Evolutionary conservation across 148 eudicot genomes (phyloP).

Genomic region (Rhododendron mucronatum): DNA sequence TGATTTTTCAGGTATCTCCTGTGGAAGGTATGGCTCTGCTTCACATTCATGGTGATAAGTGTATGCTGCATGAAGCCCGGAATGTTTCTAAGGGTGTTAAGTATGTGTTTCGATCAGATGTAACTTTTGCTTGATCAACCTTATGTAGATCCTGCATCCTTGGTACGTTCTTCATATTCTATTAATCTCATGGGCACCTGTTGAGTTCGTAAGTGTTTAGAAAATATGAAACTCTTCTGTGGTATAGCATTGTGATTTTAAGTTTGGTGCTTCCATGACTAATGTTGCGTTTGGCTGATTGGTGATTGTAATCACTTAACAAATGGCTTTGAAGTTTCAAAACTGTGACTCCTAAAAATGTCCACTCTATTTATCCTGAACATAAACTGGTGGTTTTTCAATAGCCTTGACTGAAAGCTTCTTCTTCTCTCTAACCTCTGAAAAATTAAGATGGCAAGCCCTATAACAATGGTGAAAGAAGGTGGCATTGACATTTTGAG

Average conservation of each 20-base stretch:
- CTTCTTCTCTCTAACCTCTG: constrained; percentile 1
- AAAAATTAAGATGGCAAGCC: neutral
- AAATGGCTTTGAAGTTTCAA: neutral
- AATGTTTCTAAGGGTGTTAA: constrained; percentile 79
- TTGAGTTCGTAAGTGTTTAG: neutral
- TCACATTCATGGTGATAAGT: constrained; percentile 86
- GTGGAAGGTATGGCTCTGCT: constrained; percentile 89
- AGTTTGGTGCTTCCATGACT: neutral
- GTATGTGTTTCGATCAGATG: constrained; percentile 89
- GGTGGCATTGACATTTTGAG: neutral
- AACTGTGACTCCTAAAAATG: neutral
- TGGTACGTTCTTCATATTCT: neutral
- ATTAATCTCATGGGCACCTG: neutral
- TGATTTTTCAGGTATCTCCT: constrained; percentile 64
- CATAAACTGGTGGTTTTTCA: neutral
- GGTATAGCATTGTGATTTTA: neutral
- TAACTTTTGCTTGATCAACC: constrained; percentile 55
- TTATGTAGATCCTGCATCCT: neutral
- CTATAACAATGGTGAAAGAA: neutral
- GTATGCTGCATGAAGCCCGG: constrained; percentile 95
- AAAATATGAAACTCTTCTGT: neutral
- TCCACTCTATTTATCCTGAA: neutral
- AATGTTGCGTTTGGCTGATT: neutral
- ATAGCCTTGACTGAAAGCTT: neutral
- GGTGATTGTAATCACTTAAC: neutral